A percentile compares a stretch with the other conserved stretches of the same genome.
These are phyloP conservation scores for Euclidium syriacum DNA, from an alignment of 345 rosid species.

Conservation along the genomic window DNA sequence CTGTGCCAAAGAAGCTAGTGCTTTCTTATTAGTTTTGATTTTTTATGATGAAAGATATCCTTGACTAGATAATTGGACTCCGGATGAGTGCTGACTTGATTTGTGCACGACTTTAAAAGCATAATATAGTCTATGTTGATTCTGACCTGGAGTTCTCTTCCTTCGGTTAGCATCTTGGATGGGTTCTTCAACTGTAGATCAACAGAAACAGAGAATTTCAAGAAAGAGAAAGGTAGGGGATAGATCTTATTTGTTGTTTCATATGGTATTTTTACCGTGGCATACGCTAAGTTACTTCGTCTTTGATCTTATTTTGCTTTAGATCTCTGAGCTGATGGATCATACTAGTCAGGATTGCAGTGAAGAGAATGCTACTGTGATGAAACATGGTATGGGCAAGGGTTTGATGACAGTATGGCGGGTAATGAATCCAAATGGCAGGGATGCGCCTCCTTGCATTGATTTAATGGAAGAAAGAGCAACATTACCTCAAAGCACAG, in stretches of 20 bases:
- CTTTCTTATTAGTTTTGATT: neutral
- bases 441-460: slow-evolving; percentile 50
- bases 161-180: slow-evolving; percentile 41
- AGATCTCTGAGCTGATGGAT: slow-evolving; percentile 25
- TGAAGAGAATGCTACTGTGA: slow-evolving; percentile 30
- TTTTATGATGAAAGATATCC: neutral
- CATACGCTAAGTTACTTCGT: neutral
- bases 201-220: slow-evolving; percentile 36
- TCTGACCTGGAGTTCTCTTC: slow-evolving; percentile 9
- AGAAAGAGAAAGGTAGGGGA: slow-evolving; percentile 72
- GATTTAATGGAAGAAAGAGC: slow-evolving; percentile 31
- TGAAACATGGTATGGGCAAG: slow-evolving; percentile 93
- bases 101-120: neutral
- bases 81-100: neutral
- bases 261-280: neutral
- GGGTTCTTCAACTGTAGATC: slow-evolving; percentile 24
- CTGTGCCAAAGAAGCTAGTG: neutral
- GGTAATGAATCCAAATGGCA: slow-evolving; percentile 58
- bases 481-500: slow-evolving; percentile 28
- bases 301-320: slow-evolving; percentile 10
- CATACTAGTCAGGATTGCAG: slow-evolving; percentile 20
- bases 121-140: neutral
- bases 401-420: slow-evolving; percentile 93
- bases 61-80: neutral
- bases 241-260: neutral